Conservation (phyloP, 306 rosid species). For the Notholithocarpus densiflorus region DNA sequence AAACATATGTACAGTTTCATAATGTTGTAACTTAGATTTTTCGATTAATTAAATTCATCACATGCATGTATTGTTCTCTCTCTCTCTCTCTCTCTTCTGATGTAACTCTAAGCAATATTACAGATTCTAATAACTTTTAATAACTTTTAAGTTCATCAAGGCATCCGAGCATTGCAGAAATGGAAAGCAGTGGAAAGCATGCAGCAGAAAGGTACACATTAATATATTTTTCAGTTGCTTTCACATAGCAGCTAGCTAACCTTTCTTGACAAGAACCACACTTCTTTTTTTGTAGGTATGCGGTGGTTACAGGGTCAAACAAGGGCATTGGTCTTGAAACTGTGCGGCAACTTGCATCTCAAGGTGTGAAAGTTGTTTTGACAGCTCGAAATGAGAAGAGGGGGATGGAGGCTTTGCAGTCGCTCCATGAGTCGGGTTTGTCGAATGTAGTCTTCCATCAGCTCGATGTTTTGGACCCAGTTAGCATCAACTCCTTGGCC, state of each 20-base stretch:
- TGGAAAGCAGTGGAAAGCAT: constrained; percentile 8
- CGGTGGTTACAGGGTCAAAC: constrained; percentile 56
- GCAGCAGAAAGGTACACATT: constrained; percentile 21
- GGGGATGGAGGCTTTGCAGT: constrained; percentile 34
- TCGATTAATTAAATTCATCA: too few species aligned
- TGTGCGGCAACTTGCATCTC: constrained; percentile 38
- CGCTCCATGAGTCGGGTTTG: constrained; percentile 39
- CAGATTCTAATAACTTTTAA: too few species aligned
- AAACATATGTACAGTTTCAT: too few species aligned
- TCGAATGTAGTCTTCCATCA: constrained; percentile 43
- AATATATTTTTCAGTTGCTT: neutral
- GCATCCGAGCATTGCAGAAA: constrained; percentile 8
- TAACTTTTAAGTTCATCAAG: neutral
- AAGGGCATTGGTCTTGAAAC: constrained; percentile 52
- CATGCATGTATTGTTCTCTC: too few species aligned
- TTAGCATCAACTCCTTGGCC: constrained; percentile 38
- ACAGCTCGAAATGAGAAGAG: constrained; percentile 51
- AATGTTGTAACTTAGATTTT: too few species aligned
- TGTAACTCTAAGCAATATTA: too few species aligned
- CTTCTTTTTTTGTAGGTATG: constrained; percentile 21
- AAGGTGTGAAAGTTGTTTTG: constrained; percentile 42
- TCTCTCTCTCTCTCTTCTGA: too few species aligned
- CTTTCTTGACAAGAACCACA: neutral
- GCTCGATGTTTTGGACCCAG: constrained; percentile 44
- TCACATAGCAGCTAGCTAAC: neutral